Percentiles rank a stretch among this genome's conserved stretches.
phyloP scores from a whole-genome alignment of 2,329 filamentous ascomycete species.

The Fusarium paranaense region DNA sequence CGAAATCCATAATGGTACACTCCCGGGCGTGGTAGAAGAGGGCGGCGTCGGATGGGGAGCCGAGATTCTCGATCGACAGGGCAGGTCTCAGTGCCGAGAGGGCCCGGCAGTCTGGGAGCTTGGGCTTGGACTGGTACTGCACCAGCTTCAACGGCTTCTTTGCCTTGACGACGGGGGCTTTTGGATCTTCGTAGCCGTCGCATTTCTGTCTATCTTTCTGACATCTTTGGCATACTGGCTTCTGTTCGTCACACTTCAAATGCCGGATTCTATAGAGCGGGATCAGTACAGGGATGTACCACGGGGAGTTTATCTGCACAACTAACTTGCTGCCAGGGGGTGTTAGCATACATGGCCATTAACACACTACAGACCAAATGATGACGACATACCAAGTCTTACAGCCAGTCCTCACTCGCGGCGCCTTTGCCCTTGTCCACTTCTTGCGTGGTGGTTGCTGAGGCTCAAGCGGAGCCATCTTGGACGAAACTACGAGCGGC shows the following conservation, averaged over 20 bases:
- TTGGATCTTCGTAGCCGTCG: constrained; percentile 22
- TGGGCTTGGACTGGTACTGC: neutral
- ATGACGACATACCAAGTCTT: constrained; percentile 20
- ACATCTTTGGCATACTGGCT: constrained; percentile 19
- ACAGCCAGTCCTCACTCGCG: constrained; percentile 28
- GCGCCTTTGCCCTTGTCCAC: constrained; percentile 24
- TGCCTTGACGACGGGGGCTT: neutral
- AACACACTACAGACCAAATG: neutral
- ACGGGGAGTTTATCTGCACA: neutral
- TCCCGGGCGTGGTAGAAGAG: constrained; percentile 4
- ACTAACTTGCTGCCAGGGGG: constrained; percentile 15
- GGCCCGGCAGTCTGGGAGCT: neutral
- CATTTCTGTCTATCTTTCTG: constrained; percentile 20
- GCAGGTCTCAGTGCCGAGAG: neutral
- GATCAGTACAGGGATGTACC: neutral
- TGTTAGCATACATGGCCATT: neutral
- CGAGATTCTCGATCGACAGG: neutral
- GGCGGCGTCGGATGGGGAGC: neutral
- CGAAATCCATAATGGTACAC: neutral
- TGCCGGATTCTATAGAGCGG: constrained; percentile 25
- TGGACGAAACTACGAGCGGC: neutral
- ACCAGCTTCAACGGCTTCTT: neutral
- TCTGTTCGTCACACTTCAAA: constrained; percentile 32
- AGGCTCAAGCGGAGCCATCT: constrained; percentile 3
- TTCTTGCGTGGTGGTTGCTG: constrained; percentile 16